Evolutionary conservation across 257 asterid species (phyloP).

Genomic region (Penstemon newberryi): DNA sequence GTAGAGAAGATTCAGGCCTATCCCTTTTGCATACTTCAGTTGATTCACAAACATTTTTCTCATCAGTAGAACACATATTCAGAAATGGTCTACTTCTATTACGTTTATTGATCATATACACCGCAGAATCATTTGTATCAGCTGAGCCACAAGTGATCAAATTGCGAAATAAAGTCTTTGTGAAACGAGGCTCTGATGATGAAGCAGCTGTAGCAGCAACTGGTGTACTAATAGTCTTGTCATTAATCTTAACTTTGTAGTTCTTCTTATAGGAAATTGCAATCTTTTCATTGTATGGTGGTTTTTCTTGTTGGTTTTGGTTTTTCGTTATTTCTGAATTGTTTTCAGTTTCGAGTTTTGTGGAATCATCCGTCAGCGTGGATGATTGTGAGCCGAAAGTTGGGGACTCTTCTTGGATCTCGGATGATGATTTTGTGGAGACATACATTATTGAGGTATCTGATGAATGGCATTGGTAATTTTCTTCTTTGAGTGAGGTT

Average conservation of each 20-base stretch:
- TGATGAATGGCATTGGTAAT: slow-evolving; percentile 30
- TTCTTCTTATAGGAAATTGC: neutral
- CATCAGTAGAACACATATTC: slow-evolving; percentile 35
- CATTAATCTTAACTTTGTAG: slow-evolving; percentile 29
- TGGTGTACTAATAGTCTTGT: neutral
- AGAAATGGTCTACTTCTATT: slow-evolving; percentile 14
- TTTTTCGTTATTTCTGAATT: no score
- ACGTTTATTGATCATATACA: slow-evolving; percentile 34
- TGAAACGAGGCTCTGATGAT: no score
- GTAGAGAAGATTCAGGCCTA: slow-evolving; percentile 41
- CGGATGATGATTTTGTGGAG: no score
- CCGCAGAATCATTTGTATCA: slow-evolving; percentile 64
- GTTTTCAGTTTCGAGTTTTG: slow-evolving; percentile 39
- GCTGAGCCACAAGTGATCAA: slow-evolving; percentile 68
- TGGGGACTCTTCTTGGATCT: no score
- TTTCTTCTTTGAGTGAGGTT: slow-evolving; percentile 26
- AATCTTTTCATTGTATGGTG: no score
- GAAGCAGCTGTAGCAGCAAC: no score
- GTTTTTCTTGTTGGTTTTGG: no score
- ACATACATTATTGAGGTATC: neutral
- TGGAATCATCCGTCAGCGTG: slow-evolving; percentile 45
- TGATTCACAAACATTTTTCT: slow-evolving; percentile 20
- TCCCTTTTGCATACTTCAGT: slow-evolving; percentile 45
- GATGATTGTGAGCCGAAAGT: no score
- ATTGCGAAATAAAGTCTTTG: slow-evolving; percentile 46